A percentile compares a stretch with the other conserved stretches of the same genome.
These are phyloP conservation scores for Proliferodiscus dingleyae DNA, from an alignment of 2,329 filamentous ascomycete genomes.

Conservation along the genomic window DNA sequence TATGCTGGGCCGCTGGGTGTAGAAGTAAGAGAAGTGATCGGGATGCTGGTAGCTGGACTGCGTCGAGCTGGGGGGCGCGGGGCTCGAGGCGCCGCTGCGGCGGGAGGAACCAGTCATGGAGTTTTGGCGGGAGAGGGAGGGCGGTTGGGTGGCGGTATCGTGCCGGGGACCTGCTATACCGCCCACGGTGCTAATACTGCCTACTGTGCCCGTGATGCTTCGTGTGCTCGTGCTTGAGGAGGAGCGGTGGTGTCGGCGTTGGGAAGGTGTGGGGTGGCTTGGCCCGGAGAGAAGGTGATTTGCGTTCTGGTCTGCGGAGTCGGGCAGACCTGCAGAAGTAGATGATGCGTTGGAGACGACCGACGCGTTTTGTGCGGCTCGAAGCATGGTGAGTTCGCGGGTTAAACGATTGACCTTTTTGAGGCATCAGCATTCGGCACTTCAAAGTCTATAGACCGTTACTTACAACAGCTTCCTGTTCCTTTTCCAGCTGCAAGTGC, in stretches of 20 bases:
- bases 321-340: slow-evolving; percentile 49
- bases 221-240: slow-evolving; percentile 49
- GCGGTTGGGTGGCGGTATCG: slow-evolving; percentile 24
- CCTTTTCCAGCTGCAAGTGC: slow-evolving; percentile 85
- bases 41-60: slow-evolving; percentile 25
- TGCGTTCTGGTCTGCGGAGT: slow-evolving; percentile 40
- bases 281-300: slow-evolving; percentile 54
- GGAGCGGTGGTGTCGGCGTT: slow-evolving; percentile 50
- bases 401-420: slow-evolving; percentile 81
- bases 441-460: background rate
- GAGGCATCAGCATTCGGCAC: background rate
- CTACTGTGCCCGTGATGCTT: slow-evolving; percentile 45
- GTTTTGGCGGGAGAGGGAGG: slow-evolving; percentile 30
- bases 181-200: slow-evolving; percentile 31
- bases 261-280: slow-evolving; percentile 51
- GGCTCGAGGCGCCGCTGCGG: slow-evolving; percentile 29
- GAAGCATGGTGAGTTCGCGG: slow-evolving; percentile 80
- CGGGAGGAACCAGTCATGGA: slow-evolving; percentile 25
- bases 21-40: slow-evolving; percentile 29
- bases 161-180: slow-evolving; percentile 37
- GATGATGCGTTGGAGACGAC: slow-evolving; percentile 63
- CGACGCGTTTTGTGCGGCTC: slow-evolving; percentile 62
- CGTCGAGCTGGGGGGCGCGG: slow-evolving; percentile 21
- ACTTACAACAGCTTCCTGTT: slow-evolving; percentile 86
- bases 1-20: slow-evolving; percentile 23